These are phyloP conservation scores for Rhizopus arrhizus DNA, from an alignment of 371 early-diverging fungal genomes.

Conservation along the genomic window DNA sequence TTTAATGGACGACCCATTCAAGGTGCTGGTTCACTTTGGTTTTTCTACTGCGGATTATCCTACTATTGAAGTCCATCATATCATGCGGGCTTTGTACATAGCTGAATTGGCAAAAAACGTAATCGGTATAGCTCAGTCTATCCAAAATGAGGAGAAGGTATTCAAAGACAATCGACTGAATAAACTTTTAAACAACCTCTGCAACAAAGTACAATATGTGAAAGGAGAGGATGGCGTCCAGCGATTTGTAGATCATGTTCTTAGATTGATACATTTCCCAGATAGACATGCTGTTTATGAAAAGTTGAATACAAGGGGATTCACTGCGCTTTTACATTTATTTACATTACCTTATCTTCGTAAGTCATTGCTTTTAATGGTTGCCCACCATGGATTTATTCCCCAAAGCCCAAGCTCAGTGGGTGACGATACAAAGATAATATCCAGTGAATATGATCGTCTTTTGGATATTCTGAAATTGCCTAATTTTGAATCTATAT, in stretches of 20 bases:
- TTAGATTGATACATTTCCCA: slow-evolving; percentile 7
- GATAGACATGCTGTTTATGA: slow-evolving; percentile 22
- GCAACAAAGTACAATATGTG: slow-evolving; percentile 2
- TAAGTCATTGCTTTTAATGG: slow-evolving; percentile 43
- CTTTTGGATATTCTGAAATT: slow-evolving; percentile 34
- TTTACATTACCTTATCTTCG: slow-evolving; percentile 50
- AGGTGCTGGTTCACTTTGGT: slow-evolving; percentile 57
- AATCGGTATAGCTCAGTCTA: slow-evolving; percentile 37
- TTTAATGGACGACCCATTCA: slow-evolving; percentile 67
- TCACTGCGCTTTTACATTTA: slow-evolving; percentile 32
- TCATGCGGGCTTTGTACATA: slow-evolving; percentile 62
- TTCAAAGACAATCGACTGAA: slow-evolving; percentile 11
- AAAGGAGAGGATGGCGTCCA: slow-evolving; percentile 12
- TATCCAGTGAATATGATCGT: slow-evolving; percentile 37
- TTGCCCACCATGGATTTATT: slow-evolving; percentile 46
- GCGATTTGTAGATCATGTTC: slow-evolving; percentile 15
- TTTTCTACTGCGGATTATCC: slow-evolving; percentile 42
- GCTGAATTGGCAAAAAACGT: slow-evolving; percentile 67
- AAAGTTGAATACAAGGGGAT: slow-evolving; percentile 16
- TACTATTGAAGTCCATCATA: slow-evolving; percentile 59
- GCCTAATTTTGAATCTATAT: slow-evolving; percentile 31
- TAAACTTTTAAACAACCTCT: slow-evolving; percentile 12
- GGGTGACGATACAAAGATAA: slow-evolving; percentile 18
- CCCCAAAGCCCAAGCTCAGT: slow-evolving; percentile 28
- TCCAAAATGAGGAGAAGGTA: slow-evolving; percentile 18